Percentiles rank a stretch among this genome's conserved stretches.
These are phyloP conservation scores for Alternaria tenuissima DNA, from an alignment of 2,329 filamentous ascomycete genomes.

Conservation along the genomic window DNA sequence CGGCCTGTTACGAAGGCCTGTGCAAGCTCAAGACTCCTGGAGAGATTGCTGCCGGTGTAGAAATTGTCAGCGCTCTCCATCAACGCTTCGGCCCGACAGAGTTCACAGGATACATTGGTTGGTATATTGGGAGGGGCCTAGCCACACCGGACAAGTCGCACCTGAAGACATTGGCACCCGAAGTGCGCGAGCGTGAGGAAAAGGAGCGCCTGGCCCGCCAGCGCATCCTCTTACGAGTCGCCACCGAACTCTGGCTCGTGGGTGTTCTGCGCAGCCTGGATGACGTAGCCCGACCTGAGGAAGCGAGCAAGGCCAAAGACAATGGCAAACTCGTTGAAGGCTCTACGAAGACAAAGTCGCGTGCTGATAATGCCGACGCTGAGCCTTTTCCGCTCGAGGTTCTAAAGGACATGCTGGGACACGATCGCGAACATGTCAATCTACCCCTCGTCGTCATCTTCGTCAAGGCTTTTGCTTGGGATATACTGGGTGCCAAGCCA, in stretches of 20 bases:
- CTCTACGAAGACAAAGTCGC: slow-evolving; percentile 69
- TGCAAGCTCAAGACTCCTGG: slow-evolving; percentile 89
- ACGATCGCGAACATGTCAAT: slow-evolving; percentile 92
- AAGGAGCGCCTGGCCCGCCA: slow-evolving; percentile 91
- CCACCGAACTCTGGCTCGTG: slow-evolving; percentile 95
- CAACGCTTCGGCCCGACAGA: slow-evolving; percentile 91
- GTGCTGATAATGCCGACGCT: slow-evolving; percentile 70
- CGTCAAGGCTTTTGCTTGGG: slow-evolving; percentile 96
- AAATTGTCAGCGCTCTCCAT: slow-evolving; percentile 93
- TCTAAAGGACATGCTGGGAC: slow-evolving; percentile 92
- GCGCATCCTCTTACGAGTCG: slow-evolving; percentile 83
- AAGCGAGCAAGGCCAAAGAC: slow-evolving; percentile 68
- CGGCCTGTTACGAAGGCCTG: slow-evolving; percentile 92
- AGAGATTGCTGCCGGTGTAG: slow-evolving; percentile 91
- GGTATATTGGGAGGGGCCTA: slow-evolving; percentile 90
- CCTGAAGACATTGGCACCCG: slow-evolving; percentile 78
- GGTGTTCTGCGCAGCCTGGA: slow-evolving; percentile 84
- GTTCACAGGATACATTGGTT: slow-evolving; percentile 90
- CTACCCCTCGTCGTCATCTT: slow-evolving; percentile 92
- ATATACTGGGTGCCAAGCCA: slow-evolving; percentile 82
- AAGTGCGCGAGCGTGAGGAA: slow-evolving; percentile 92
- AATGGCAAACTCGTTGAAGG: slow-evolving; percentile 61
- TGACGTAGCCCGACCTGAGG: slow-evolving; percentile 71
- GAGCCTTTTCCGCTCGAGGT: slow-evolving; percentile 97
- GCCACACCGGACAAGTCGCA: slow-evolving; percentile 87